These are phyloP conservation scores for Aspergillus sp. DNA, from an alignment of 2,329 filamentous ascomycete genomes.

Conservation along the genomic window DNA sequence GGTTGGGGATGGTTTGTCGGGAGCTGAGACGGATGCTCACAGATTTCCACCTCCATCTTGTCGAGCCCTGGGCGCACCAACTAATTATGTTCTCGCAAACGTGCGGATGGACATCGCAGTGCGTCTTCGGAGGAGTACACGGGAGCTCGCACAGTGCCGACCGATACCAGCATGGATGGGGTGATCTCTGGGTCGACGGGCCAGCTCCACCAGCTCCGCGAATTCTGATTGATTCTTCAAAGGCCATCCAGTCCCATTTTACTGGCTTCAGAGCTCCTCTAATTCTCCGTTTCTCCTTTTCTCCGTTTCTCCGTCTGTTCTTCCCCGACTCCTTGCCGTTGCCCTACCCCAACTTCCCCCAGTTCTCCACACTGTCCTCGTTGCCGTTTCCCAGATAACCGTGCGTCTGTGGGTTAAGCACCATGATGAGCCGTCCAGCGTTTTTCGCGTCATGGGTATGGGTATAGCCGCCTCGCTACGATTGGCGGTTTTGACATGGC, in stretches of 20 bases:
- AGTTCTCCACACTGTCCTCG: constrained; percentile 3
- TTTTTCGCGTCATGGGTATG: not conserved
- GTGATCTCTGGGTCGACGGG: not conserved
- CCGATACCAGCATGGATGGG: no score
- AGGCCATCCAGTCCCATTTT: not conserved
- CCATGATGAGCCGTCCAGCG: not conserved
- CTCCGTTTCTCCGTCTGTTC: constrained; percentile 3
- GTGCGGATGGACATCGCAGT: not conserved
- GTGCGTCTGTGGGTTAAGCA: not conserved
- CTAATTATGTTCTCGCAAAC: not conserved
- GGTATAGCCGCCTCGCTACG: not conserved
- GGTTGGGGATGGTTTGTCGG: not conserved
- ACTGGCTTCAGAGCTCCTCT: not conserved
- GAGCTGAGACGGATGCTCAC: no score
- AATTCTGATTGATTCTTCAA: not conserved
- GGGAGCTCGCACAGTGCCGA: no score
- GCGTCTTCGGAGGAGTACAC: no score
- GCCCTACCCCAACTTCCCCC: not conserved
- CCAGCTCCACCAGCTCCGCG: not conserved
- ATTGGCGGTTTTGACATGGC: not conserved
- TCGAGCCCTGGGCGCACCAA: not conserved
- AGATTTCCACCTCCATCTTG: not conserved
- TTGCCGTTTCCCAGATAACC: not conserved
- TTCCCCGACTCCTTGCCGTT: not conserved
- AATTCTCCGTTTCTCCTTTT: constrained; percentile 12